Conservation (phyloP, 202 grass and related monocot species). For the Zizania palustris region DNA sequence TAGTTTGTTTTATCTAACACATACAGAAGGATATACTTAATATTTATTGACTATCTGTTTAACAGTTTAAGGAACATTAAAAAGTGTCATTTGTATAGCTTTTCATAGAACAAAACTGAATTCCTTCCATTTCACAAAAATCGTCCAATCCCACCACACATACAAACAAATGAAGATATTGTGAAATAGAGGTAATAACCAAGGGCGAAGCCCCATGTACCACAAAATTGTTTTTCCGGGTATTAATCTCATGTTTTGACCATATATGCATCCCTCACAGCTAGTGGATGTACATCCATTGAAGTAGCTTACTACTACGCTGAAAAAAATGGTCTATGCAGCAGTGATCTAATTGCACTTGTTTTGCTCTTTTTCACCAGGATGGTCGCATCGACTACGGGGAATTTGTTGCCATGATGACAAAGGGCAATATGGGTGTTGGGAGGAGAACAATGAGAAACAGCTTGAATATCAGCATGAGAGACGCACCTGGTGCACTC, state of each 20-base stretch:
- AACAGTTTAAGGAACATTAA: constrained; percentile 1
- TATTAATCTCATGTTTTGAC: too few relatives aligned
- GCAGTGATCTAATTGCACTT: constrained; percentile 4
- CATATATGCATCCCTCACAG: too few relatives aligned
- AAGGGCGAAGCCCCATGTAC: too few relatives aligned
- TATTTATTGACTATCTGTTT: constrained; percentile 10
- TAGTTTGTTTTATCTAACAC: constrained; percentile 15
- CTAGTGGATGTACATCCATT: neutral
- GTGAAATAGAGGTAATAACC: neutral
- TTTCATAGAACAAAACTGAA: neutral
- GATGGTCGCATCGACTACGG: constrained; percentile 88
- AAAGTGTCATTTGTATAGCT: neutral
- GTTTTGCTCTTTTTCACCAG: constrained; percentile 38
- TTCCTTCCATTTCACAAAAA: neutral
- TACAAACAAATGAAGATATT: neutral
- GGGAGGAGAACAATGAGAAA: constrained; percentile 92
- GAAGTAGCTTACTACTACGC: neutral
- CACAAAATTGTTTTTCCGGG: too few relatives aligned
- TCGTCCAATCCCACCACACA: neutral
- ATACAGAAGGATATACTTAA: neutral
- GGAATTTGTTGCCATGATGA: constrained; percentile 98
- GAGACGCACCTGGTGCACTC: constrained; percentile 39
- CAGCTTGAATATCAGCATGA: constrained; percentile 91
- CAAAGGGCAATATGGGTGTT: constrained; percentile 86
- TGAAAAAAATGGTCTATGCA: neutral